Percentiles rank a stretch among this genome's conserved stretches.
Conservation (phyloP, 1,284 basidiomycete genomes). For the Sporisorium exsertum region DNA sequence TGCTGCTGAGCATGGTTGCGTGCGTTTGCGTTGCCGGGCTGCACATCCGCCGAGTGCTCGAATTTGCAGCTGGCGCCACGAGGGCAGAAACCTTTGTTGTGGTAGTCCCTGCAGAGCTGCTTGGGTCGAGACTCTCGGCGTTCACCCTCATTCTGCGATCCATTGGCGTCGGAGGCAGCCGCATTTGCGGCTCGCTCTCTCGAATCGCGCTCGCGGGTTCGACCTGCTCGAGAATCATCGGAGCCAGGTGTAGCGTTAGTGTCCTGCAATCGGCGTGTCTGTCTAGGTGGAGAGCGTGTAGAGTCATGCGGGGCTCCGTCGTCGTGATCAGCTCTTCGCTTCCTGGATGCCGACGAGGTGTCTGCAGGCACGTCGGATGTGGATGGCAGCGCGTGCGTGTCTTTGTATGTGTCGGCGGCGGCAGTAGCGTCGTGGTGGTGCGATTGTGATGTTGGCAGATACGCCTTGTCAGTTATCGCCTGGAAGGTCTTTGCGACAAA, state of each 20-base stretch:
- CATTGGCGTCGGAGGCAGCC: slow-evolving; percentile 20
- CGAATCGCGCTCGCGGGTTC: slow-evolving; percentile 37
- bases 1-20: slow-evolving; percentile 24
- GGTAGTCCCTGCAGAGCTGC: slow-evolving; percentile 65
- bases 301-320: slow-evolving; percentile 35
- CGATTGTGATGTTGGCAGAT: slow-evolving; percentile 28
- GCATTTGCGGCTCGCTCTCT: slow-evolving; percentile 28
- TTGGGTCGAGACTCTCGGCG: slow-evolving; percentile 39
- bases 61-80: slow-evolving; percentile 91
- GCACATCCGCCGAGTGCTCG: slow-evolving; percentile 75
- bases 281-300: slow-evolving; percentile 42
- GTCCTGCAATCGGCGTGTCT: slow-evolving; percentile 38
- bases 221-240: slow-evolving; percentile 20
- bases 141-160: slow-evolving; percentile 16
- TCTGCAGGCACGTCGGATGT: slow-evolving; percentile 15
- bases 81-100: slow-evolving; percentile 78
- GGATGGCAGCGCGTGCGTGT: slow-evolving; percentile 19
- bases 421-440: slow-evolving; percentile 7
- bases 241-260: slow-evolving; percentile 13
- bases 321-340: slow-evolving; percentile 55
- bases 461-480: slow-evolving; percentile 71
- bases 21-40: slow-evolving; percentile 26
- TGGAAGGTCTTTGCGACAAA: slow-evolving; percentile 89
- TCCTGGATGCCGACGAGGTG: slow-evolving; percentile 26
- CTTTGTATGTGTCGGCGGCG: slow-evolving; percentile 15